phyloP scores from a whole-genome alignment of 2,329 filamentous ascomycete genomes.

The Talaromyces sp. region DNA sequence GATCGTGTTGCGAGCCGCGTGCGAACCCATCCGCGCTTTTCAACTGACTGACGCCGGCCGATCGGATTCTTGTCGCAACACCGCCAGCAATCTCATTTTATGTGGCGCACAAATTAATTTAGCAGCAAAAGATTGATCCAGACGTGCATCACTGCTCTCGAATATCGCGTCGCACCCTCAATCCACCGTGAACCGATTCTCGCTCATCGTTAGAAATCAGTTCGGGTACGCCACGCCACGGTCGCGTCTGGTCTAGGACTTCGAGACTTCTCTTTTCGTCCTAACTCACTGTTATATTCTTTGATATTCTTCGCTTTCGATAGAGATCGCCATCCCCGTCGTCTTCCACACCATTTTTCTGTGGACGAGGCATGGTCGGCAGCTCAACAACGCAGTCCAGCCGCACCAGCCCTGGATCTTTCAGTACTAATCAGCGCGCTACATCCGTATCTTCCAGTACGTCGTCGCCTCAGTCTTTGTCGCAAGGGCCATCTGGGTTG shows the following conservation, averaged over 20 bases:
- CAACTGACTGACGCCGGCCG: background rate
- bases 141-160: background rate
- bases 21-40: background rate
- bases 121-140: background rate
- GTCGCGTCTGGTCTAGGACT: background rate
- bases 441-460: conserved; percentile 37
- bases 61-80: conserved; percentile 5
- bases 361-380: conserved; percentile 36
- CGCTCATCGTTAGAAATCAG: background rate
- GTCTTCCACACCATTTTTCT: background rate
- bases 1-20: conserved; percentile 7
- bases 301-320: background rate
- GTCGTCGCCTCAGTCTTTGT: conserved; percentile 33
- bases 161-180: conserved; percentile 7
- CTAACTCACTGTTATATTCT: background rate
- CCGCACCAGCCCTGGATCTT: conserved; percentile 39
- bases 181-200: background rate
- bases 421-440: conserved; percentile 36
- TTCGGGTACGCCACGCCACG: conserved; percentile 2
- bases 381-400: conserved; percentile 39
- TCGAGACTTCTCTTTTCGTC: background rate
- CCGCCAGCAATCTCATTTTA: background rate
- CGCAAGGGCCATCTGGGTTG: conserved; percentile 33
- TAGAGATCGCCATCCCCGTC: background rate
- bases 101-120: background rate